Base-by-base conservation (phyloP, 495 filamentous ascomycete genomes). In the Trichodelitschia bisporula region DNA sequence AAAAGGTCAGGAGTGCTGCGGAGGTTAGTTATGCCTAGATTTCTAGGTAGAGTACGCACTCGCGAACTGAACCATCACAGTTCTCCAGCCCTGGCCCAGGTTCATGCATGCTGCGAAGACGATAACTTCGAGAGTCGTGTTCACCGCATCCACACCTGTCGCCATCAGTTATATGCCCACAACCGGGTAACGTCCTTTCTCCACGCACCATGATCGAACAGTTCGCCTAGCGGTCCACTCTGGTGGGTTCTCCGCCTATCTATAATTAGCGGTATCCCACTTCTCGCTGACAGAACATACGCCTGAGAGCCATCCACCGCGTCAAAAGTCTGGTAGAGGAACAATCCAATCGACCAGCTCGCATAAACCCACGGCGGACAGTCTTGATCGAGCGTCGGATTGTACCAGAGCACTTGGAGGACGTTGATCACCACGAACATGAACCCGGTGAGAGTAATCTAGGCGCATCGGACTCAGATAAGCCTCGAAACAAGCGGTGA, bases 241-340 rank as follows among this genome's bases (percentile, higher is more conserved):
- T 95, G 86, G 29, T 59, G 69, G 14, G 86, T 97, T 46, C 86
- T 69, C 43, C 86, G 67, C 30, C 74, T 78, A 35, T 15, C 18
- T 19, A 42, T 18, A 19, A 9, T 18, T 23, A 23, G 19, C 24
- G 32, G 15, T 28, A 19, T 19, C 11, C 17, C 26, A 26, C 39
- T 32, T 24, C 13, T 27, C 25, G 1, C 19, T 23, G 11, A 6
- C 13, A 16, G 3, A 11, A 59, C 73, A 30, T 64, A 77, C 64
- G 86, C 86, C 48, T 97, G 86, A 20, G 77, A 66, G 26, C 86
- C 86, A 55, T 97, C 86, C 30, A 92, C 77, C 3, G 84, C 86
- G 54, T 97, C 86, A 50, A 95, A 93, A 1, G 86, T 97, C 60
- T 97, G 86, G 46, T 97, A 97, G 19, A 97, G 52, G 48, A 93